These are phyloP conservation scores for Dipteronia sinensis DNA, from an alignment of 345 rosid species.

Conservation along the genomic window DNA sequence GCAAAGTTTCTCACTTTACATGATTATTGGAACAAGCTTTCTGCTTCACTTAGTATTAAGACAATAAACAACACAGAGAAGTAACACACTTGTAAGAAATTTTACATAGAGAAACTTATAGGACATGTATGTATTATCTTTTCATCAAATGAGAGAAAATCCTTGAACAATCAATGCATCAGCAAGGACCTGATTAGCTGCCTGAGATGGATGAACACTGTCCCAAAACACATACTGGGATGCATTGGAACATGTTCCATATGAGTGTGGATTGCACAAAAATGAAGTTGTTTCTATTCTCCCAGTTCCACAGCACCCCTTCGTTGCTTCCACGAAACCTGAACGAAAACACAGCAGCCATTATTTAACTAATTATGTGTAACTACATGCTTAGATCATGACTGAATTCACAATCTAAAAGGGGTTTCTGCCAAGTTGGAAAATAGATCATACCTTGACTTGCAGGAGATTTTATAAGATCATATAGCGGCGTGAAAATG, in stretches of 20 bases:
- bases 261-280: constrained; percentile 73
- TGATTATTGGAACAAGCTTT: background rate
- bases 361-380: background rate
- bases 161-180: constrained; percentile 64
- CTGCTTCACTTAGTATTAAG: background rate
- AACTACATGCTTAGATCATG: background rate
- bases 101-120: background rate
- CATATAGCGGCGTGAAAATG: constrained; percentile 72
- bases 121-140: background rate
- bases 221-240: constrained; percentile 89
- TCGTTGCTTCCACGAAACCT: constrained; percentile 85
- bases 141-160: constrained; percentile 49
- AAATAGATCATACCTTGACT: constrained; percentile 41
- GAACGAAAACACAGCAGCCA: background rate
- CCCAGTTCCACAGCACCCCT: constrained; percentile 94
- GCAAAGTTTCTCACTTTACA: background rate
- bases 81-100: background rate
- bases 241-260: constrained; percentile 86
- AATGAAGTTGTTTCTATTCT: constrained; percentile 67
- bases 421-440: background rate
- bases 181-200: constrained; percentile 84
- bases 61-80: constrained; percentile 3
- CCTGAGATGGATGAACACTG: constrained; percentile 91
- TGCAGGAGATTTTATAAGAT: constrained; percentile 63
- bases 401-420: background rate